Percentiles rank a stretch among this genome's conserved stretches.
phyloP scores from a whole-genome alignment of 192 early-diverging fungal genomes.

The Phlyctochytrium bullatum region DNA sequence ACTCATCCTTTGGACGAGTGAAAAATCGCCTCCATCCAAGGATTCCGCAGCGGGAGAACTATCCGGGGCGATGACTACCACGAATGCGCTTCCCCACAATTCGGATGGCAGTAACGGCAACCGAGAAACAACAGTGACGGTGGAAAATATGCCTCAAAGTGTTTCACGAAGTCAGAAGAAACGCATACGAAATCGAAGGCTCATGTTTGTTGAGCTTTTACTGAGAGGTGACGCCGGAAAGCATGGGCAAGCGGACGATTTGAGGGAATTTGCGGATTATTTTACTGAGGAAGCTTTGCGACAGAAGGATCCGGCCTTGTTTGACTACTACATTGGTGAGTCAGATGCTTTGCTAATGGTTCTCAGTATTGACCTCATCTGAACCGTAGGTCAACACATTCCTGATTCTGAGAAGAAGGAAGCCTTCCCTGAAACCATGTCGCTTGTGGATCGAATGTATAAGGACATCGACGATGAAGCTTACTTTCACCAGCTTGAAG shows the following conservation, averaged over 20 bases:
- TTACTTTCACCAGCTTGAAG: background rate
- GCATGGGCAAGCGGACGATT: background rate
- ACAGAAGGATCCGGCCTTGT: background rate
- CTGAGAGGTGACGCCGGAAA: background rate
- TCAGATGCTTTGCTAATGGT: background rate
- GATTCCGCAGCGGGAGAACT: too few relatives aligned
- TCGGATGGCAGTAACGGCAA: too few relatives aligned
- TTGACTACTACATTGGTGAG: background rate
- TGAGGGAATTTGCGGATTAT: background rate
- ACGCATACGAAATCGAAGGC: background rate
- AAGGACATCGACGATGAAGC: constrained; percentile 14
- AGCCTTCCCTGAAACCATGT: constrained; percentile 1
- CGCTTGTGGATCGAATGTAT: constrained; percentile 19
- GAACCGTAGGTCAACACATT: constrained; percentile 4
- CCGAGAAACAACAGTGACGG: too few relatives aligned
- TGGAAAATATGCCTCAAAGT: too few relatives aligned
- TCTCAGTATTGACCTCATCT: background rate
- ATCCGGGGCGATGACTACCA: too few relatives aligned
- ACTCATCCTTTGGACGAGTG: too few relatives aligned
- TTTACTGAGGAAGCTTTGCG: background rate
- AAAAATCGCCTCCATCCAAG: too few relatives aligned
- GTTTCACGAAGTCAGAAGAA: too few relatives aligned
- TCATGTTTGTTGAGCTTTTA: background rate
- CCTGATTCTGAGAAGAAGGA: background rate
- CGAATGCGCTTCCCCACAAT: too few relatives aligned